Base-by-base conservation (phyloP, 225 moss, liverwort and hornwort genomes). In the Takakia lepidozioides region DNA sequence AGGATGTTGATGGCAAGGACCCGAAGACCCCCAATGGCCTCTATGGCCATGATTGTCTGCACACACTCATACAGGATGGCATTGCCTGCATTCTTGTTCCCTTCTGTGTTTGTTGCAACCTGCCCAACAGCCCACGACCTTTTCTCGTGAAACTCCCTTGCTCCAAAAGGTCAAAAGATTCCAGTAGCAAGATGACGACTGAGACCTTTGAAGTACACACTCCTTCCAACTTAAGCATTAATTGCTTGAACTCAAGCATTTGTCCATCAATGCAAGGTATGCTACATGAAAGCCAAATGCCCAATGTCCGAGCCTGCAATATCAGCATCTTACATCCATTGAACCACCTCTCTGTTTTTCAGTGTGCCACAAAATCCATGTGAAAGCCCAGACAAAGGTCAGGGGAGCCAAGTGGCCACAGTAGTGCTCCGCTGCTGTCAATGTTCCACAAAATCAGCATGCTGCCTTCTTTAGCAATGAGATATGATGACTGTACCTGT, bases 41-140 rank as follows among this genome's bases (percentile, higher is more conserved):
- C 80, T 52, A 80, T 74, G 40, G 74, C 74, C 73, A 80, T 80
- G 48, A 80, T 80, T 20, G 80, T 74, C 41, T 74, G 52, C 24
- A 80, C 80, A 45, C 80, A 80, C 56, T 80, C 80, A 48, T 80
- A 80, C 1, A 80, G 62, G 32, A 80, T 80, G 3, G 80, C 80
- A 55, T 80, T 80, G 42, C 80, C 80, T 14, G 80, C 80, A 61
- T 80, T 80, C 56, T 80, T 80, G 63, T 67, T 80, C 27, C 74
- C 62, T 26, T 80, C 73, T 50, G 80, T 80, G 45, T 80, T 80
- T 38, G 80, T 80, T 63, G 80, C 80, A 38, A 80, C 80, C 80
- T 80, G 62, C 2, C 7, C 30, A 2, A 51, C 22, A 51, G 40
- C 13, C 19, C 19, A 32, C 3, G 52, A 23, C 21, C 21, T 8